Evolutionary conservation across 257 asterid genomes (phyloP), one percentile per base, ranked within the genome.

Genomic region (Lycium barbarum): DNA sequence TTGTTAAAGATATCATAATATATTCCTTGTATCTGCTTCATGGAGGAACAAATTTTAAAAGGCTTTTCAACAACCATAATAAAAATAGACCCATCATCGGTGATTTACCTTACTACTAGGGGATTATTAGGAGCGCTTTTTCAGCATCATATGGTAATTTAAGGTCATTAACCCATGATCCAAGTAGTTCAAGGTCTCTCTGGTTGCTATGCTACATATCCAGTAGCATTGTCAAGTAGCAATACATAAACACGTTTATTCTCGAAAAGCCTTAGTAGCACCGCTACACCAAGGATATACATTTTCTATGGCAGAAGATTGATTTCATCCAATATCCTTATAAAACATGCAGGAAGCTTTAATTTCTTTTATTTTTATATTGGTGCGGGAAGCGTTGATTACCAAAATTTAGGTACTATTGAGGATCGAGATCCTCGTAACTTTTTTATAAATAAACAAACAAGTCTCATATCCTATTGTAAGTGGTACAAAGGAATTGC

Each of bases 191-290:
- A 51, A 26, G 82, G 40, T 66, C 73, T 11, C n/a, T 66, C 73
- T 66, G 45, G 73, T 66, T 66, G 73, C 47, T 66, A 66, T 22
- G 40, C 71, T 62, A 38, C 6, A 18, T 63, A 63, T 26, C 71
- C 35, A 63, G 14, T 51, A 51, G 33, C 33, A 26, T 26, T 26
- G 33, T 26, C 33, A 26, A 26, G 33, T 26, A 26, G 14, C 22
- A 76, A 51, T 26, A 51, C 26, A 76, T 53, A 26, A 73, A 71
- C 49, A 72, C 6, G n/a, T 26, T 76, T 26, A 51, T 38, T 76
- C 82, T 76, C 15, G 47, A 26, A 76, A 76, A 26, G 61, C 47
- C 81, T 26, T 49, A 38, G 81, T 13, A 74, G 62, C 81, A 74
- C 62, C n/a, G 3, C 12, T 22, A 51, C 40, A 76, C 82, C 65